Base-by-base conservation (phyloP, 306 rosid genomes). In the Purshia tridentata region DNA sequence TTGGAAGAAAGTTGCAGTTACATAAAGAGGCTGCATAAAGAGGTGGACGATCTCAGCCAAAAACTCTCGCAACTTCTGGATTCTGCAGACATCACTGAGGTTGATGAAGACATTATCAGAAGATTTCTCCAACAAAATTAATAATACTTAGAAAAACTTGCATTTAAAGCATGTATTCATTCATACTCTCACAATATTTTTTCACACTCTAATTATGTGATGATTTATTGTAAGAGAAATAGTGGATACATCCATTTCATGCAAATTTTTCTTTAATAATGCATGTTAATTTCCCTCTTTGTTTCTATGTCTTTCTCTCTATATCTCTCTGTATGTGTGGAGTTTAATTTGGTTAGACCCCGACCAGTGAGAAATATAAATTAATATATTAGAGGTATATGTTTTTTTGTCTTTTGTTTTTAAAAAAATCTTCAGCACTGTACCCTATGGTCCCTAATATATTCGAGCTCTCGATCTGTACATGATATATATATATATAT, bases 1-100 rank as follows among this genome's bases (percentile, higher is more conserved):
- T 72, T 85, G 80, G 68, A 78, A 47, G 88, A 85, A 71, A 69
- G 82, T 6, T 85, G 86, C 73, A 67, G 55, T 23, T 81, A 81
- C 81, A 79, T 85, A 51, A 81, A 65, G 80, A 76, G 77, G 54
- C 76, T 85, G 69, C 75, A 72, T 40, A 76, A 60, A 48, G 88
- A 85, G 58, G 80, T 73, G 12, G 82, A 77, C 16, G 78, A 67
- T 65, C 82, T 81, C 47, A 81, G 86, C 69, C 78, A 76, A 46
- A 72, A 80, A 68, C 62, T 85, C 12, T 72, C 84, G 65, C 72
- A 69, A 46, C 82, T 72, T 35, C 61, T 81, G 40, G 82, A 81
- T 68, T 45, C 80, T 37, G 65, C 79, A 48, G 88, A 64, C 29
- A 56, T 74, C n/a, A 18, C 67, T 57, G 80, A 53, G 16, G 72